Conservation (phyloP, 164 flowering plant genomes). For the Berberis vulgaris region DNA sequence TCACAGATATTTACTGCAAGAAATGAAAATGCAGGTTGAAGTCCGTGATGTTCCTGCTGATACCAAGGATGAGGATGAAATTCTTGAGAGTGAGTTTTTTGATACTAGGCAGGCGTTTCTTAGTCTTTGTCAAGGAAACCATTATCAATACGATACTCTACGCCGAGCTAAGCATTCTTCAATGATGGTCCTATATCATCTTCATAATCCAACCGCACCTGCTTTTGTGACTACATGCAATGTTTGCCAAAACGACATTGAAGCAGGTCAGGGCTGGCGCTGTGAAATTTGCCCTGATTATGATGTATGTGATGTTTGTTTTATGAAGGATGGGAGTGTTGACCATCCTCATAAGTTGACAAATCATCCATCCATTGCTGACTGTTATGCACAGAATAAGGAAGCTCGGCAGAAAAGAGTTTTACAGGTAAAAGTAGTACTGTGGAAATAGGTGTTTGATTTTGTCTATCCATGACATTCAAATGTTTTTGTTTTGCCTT, state of each 20-base stretch:
- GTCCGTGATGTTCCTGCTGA: constrained; percentile 67
- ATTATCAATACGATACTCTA: constrained; percentile 48
- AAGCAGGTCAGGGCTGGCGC: constrained; percentile 98
- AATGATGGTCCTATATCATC: constrained; percentile 99
- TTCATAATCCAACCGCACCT: constrained; percentile 74
- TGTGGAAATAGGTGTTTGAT: too few species aligned
- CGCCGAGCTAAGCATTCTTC: constrained; percentile 87
- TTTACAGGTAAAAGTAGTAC: constrained; percentile 46
- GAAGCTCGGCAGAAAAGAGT: constrained; percentile 91
- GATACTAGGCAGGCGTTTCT: constrained; percentile 93
- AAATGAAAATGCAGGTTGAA: constrained; percentile 49
- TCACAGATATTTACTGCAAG: constrained; percentile 6
- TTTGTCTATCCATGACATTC: too few species aligned
- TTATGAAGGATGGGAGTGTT: constrained; percentile 65
- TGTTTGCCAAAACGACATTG: constrained; percentile 62
- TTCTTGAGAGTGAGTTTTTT: too few species aligned
- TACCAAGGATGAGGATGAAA: constrained; percentile 45
- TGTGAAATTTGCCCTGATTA: constrained; percentile 96
- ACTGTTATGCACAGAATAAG: constrained; percentile 86
- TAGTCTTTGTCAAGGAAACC: constrained; percentile 97
- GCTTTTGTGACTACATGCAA: too few species aligned
- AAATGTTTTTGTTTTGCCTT: too few species aligned
- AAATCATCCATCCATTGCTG: constrained; percentile 73
- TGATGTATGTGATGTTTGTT: constrained; percentile 87
- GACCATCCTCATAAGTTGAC: constrained; percentile 94